Percentiles rank a stretch among this genome's conserved stretches.
These are phyloP conservation scores for Tylopilus balloui DNA, from an alignment of 768 basidiomycete species.

Conservation along the genomic window DNA sequence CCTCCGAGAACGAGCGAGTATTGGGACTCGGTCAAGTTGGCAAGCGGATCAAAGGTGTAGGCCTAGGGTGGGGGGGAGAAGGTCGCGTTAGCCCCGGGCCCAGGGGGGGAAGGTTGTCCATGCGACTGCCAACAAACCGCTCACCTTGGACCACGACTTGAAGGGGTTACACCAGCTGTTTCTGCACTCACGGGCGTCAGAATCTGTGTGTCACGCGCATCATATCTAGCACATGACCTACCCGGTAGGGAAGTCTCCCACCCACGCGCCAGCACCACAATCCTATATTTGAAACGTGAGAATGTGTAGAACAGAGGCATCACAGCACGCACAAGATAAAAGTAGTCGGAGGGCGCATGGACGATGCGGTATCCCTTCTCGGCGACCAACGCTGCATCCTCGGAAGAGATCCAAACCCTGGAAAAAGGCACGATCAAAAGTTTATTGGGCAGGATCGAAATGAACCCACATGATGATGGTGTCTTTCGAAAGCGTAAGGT, in stretches of 20 bases:
- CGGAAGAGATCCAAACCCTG: constrained; percentile 46
- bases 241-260: constrained; percentile 35
- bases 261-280: constrained; percentile 47
- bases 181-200: constrained; percentile 17
- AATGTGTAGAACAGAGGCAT: neutral
- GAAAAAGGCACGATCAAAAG: neutral
- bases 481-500: constrained; percentile 38
- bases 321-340: constrained; percentile 40
- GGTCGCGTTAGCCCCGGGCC: neutral
- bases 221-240: constrained; percentile 9
- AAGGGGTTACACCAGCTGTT: constrained; percentile 49
- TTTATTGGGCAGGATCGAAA: neutral
- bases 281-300: constrained; percentile 28
- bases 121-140: constrained; percentile 8
- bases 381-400: constrained; percentile 37
- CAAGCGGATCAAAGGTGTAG: constrained; percentile 49
- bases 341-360: constrained; percentile 48
- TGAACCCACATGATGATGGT: constrained; percentile 37
- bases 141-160: constrained; percentile 48
- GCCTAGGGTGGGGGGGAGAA: constrained; percentile 29
- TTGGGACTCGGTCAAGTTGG: constrained; percentile 36
- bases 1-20: constrained; percentile 37
- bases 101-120: neutral
- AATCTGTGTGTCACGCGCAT: neutral
- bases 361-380: constrained; percentile 41